Evolutionary conservation across 371 early-diverging fungal species (phyloP).

Genomic region (Mucor lusitanicus): DNA sequence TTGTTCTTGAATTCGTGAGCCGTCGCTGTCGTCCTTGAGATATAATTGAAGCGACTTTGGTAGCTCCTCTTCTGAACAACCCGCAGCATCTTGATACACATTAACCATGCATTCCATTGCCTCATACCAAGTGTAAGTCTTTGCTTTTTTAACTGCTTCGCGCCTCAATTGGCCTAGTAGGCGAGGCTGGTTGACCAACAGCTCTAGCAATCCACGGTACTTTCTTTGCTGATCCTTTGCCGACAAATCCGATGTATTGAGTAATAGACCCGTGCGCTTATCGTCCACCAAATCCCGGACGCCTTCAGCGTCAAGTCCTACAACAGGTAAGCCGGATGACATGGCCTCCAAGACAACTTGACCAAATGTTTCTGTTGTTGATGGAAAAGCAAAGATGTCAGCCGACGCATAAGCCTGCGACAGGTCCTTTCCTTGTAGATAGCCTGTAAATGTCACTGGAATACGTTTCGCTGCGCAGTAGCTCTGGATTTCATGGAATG

Average conservation of each 20-base stretch:
- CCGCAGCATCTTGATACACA: conserved; percentile 33
- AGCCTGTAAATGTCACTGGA: conserved; percentile 52
- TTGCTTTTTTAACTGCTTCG: conserved; percentile 27
- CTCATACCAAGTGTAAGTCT: conserved; percentile 47
- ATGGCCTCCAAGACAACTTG: conserved; percentile 53
- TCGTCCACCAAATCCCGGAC: conserved; percentile 47
- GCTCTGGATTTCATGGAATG: conserved; percentile 35
- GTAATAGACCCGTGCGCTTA: conserved; percentile 38
- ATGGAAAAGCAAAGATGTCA: conserved; percentile 53
- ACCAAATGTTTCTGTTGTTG: conserved; percentile 52
- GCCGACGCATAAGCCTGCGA: conserved; percentile 50
- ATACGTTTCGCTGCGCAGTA: conserved; percentile 19
- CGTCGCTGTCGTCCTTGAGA: not conserved
- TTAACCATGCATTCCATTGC: conserved; percentile 49
- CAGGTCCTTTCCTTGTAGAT: conserved; percentile 37
- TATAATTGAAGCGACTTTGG: not conserved
- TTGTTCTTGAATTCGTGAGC: not conserved
- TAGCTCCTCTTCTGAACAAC: not conserved
- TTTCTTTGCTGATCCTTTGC: conserved; percentile 16
- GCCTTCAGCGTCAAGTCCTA: conserved; percentile 46
- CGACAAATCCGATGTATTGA: conserved; percentile 23
- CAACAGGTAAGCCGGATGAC: conserved; percentile 50
- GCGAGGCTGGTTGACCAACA: conserved; percentile 16
- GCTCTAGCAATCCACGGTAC: conserved; percentile 27
- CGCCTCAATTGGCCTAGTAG: conserved; percentile 20